These are phyloP conservation scores for Monosporascus sp. DNA, from an alignment of 2,329 filamentous ascomycete genomes.

Conservation along the genomic window DNA sequence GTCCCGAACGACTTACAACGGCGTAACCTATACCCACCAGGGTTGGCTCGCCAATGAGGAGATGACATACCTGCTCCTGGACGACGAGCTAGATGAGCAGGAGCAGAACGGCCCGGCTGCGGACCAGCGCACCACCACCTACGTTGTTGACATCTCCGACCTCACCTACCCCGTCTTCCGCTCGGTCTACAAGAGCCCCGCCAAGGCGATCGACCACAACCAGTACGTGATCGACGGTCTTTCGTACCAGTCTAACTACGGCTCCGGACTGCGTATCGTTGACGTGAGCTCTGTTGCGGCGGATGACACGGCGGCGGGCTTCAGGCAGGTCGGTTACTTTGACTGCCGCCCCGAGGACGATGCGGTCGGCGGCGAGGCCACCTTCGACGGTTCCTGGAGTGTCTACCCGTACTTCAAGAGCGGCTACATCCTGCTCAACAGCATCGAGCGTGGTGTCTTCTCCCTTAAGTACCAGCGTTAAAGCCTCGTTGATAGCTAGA, in stretches of 20 bases:
- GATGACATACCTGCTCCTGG: constrained; percentile 34
- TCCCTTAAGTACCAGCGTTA: constrained; percentile 27
- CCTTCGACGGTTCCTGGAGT: constrained; percentile 35
- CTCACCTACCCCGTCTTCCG: constrained; percentile 34
- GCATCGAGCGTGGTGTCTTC: constrained; percentile 40
- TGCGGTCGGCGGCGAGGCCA: constrained; percentile 24
- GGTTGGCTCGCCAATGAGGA: constrained; percentile 39
- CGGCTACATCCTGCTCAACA: constrained; percentile 39
- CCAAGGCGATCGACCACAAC: constrained; percentile 33
- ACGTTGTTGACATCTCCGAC: constrained; percentile 38
- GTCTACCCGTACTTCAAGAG: constrained; percentile 37
- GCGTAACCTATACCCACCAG: constrained; percentile 50
- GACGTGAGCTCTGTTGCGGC: constrained; percentile 17
- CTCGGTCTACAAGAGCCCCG: constrained; percentile 25
- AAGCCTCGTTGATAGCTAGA: too few relatives aligned
- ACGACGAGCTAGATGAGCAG: constrained; percentile 43
- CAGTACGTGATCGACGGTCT: constrained; percentile 33
- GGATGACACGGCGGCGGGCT: constrained; percentile 23
- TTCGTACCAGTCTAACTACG: constrained; percentile 40
- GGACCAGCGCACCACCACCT: constrained; percentile 34
- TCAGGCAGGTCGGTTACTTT: constrained; percentile 35
- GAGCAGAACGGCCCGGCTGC: constrained; percentile 31
- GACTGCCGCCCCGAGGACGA: constrained; percentile 42
- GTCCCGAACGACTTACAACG: constrained; percentile 48
- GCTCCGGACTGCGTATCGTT: constrained; percentile 31